Conservation (phyloP, 495 filamentous ascomycete species). For the Neurospora hispaniola region DNA sequence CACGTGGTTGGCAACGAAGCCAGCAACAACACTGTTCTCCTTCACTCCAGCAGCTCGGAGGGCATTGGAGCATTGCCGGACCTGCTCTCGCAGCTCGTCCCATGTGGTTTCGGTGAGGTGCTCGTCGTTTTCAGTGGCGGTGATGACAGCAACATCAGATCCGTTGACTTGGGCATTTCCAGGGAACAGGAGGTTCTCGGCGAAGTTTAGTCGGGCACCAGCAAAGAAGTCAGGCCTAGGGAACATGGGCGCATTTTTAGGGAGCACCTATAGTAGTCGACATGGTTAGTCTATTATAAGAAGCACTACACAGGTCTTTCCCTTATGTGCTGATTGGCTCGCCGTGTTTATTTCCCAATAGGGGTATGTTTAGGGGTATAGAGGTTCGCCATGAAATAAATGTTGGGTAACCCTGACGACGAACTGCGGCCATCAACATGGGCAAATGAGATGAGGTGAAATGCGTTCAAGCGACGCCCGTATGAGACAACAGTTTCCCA, state of each 20-base stretch:
- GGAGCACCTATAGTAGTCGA: constrained; percentile 48
- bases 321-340: not conserved
- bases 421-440: not conserved
- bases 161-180: constrained; percentile 35
- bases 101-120: constrained; percentile 61
- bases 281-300: not conserved
- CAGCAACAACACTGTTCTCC: constrained; percentile 64
- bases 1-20: constrained; percentile 78
- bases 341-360: not conserved
- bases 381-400: not conserved
- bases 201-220: constrained; percentile 73
- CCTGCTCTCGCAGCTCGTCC: constrained; percentile 67
- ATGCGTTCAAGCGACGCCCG: not conserved
- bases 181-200: constrained; percentile 83
- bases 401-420: not conserved
- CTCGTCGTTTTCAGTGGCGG: constrained; percentile 54
- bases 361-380: not conserved
- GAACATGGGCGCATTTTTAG: constrained; percentile 57
- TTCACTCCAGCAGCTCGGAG: constrained; percentile 54
- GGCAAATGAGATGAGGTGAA: not conserved
- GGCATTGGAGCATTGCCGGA: constrained; percentile 59
- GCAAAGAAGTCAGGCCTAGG: constrained; percentile 78
- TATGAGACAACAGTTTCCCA: not conserved
- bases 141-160: constrained; percentile 58
- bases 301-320: not conserved